Evolutionary conservation across 495 filamentous ascomycete genomes (phyloP), one percentile per base, ranked within the genome.

Genomic region (Penicillium egyptiacum): DNA sequence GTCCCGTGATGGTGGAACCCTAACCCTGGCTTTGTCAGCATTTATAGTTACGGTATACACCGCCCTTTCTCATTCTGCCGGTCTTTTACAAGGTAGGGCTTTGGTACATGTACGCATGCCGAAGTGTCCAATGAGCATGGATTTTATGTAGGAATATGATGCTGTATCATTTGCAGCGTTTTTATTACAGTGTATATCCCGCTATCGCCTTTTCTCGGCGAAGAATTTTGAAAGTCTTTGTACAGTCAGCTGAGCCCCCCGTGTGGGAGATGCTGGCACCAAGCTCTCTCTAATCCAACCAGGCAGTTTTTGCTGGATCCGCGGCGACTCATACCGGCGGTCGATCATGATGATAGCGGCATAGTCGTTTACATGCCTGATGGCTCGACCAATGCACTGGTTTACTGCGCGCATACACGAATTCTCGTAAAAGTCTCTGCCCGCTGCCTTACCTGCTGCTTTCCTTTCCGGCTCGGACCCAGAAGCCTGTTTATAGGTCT

Each of bases 351-450:
- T 71, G 48, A 98, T 97, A 17, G 87, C 85, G 1, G 95, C 95
- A 72, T 95, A 97, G 62, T 98, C 94, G 37, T 81, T 81, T 14
- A 80, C 82, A 71, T 98, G 94, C 35, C 94, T 78, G 59, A 98
- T 96, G 1, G 92, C 94, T 57, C 94, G 79, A 4, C 94, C 94
- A 60, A 98, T 90, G 64, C 89, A 91, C 76, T 98, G 94, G 69
- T 98, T 98, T 40, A 98, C 95, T 14, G 93, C 91, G 41, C 94
- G 80, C 91, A 98, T 96, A 72, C 91, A 96, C 2, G 90, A 85
- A 65, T 98, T 98, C 70, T 96, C 92, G 67, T 96, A 96, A 68
- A 93, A 96, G 37, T 93, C 90, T 33, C 86, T 76, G 2, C 85
- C 85, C 2, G 86, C 88, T 50, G 84, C 84, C 64, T 87, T 92